Percentiles rank a stretch among this genome's conserved stretches.
phyloP scores from a whole-genome alignment of 306 rosid genomes.

The Medicago lupulina region DNA sequence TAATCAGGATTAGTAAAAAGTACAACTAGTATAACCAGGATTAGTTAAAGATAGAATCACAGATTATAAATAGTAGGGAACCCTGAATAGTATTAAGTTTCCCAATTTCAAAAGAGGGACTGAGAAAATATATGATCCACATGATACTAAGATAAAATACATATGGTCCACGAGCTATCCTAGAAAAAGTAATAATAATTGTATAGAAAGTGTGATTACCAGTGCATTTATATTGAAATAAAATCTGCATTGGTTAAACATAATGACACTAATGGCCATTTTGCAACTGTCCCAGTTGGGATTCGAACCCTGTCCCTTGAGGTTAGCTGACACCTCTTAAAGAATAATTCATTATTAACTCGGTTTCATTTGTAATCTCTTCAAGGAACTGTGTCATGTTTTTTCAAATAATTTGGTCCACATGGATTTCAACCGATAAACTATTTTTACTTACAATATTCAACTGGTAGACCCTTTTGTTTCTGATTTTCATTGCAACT shows the following conservation, averaged over 20 bases:
- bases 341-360: not conserved
- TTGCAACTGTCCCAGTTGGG: not conserved
- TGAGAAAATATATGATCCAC: not conserved
- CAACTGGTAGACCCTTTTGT: slow-evolving; percentile 1
- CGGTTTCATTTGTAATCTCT: slow-evolving; percentile 23
- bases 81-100: not conserved
- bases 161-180: too few species aligned
- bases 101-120: not conserved
- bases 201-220: too few species aligned
- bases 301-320: not conserved
- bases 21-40: not conserved
- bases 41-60: not conserved
- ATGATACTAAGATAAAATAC: too few species aligned
- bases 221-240: too few species aligned
- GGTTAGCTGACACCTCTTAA: too few species aligned
- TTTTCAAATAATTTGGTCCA: slow-evolving; percentile 22
- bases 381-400: slow-evolving; percentile 3
- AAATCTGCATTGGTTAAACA: too few species aligned
- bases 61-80: not conserved
- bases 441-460: not conserved
- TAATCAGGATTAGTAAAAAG: too few species aligned
- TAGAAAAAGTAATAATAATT: too few species aligned
- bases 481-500: not conserved
- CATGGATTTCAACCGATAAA: slow-evolving; percentile 15
- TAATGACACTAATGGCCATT: not conserved